These are phyloP conservation scores for Eruca vesicaria DNA, from an alignment of 441 rosid genomes.

Conservation along the genomic window DNA sequence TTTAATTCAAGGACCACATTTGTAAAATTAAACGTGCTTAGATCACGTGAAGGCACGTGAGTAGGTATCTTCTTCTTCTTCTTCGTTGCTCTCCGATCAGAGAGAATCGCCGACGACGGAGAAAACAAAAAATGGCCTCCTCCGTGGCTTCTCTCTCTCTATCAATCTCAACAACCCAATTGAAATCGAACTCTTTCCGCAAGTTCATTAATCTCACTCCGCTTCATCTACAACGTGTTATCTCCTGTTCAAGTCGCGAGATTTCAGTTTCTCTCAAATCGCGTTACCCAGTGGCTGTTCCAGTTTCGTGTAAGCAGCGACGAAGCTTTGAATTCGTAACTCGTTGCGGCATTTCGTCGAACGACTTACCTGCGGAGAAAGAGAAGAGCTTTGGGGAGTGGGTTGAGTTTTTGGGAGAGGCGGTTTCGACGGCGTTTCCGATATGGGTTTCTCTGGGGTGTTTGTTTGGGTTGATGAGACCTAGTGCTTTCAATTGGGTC, in stretches of 20 bases:
- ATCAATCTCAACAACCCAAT: background rate
- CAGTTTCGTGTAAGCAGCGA: background rate
- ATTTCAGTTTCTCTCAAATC: slow-evolving; percentile 11
- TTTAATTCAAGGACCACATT: background rate
- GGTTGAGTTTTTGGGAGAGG: slow-evolving; percentile 66
- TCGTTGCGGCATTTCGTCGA: slow-evolving; percentile 60
- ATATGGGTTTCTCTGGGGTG: slow-evolving; percentile 86
- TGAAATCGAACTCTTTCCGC: background rate
- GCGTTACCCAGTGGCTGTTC: background rate
- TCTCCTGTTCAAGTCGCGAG: background rate
- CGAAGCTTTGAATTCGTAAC: background rate
- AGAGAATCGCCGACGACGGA: background rate
- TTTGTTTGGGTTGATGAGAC: slow-evolving; percentile 62
- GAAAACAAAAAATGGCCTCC: slow-evolving; percentile 29
- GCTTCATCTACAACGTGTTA: background rate
- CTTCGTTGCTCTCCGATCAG: slow-evolving; percentile 1
- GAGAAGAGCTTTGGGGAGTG: slow-evolving; percentile 49
- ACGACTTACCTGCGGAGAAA: slow-evolving; percentile 29
- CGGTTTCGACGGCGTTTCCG: slow-evolving; percentile 73
- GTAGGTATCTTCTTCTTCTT: background rate
- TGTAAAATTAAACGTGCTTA: background rate
- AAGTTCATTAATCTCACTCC: slow-evolving; percentile 11
- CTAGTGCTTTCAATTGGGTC: slow-evolving; percentile 70
- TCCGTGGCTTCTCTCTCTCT: slow-evolving; percentile 11
- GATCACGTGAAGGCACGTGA: background rate